These are phyloP conservation scores for Oryza officinalis DNA, from an alignment of 176 grass and related monocot genomes.

Conservation along the genomic window DNA sequence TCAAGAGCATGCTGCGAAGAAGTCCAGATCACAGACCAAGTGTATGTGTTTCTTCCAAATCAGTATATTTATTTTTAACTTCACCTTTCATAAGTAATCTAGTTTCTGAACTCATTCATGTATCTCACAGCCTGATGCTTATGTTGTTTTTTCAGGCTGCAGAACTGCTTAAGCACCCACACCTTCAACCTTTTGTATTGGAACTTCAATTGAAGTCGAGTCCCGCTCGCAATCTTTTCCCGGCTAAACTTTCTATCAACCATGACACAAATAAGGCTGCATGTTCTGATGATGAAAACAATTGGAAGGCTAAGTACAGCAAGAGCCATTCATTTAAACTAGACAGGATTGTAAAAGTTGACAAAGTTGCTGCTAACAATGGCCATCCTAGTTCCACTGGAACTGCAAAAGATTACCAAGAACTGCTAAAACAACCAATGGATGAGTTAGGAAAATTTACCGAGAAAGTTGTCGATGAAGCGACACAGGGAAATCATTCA, in stretches of 20 bases:
- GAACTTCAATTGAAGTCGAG: slow-evolving; percentile 61
- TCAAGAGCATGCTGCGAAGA: slow-evolving; percentile 92
- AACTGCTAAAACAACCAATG: slow-evolving; percentile 37
- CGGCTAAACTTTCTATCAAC: slow-evolving; percentile 26
- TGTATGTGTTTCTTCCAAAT: slow-evolving; percentile 52
- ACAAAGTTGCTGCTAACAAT: slow-evolving; percentile 31
- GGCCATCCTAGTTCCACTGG: slow-evolving; percentile 35
- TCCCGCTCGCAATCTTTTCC: slow-evolving; percentile 40
- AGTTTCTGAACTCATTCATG: too few relatives aligned
- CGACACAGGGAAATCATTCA: slow-evolving; percentile 42
- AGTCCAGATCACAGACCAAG: slow-evolving; percentile 93
- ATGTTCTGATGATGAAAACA: slow-evolving; percentile 57
- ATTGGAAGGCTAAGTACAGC: slow-evolving; percentile 47
- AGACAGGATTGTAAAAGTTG: slow-evolving; percentile 51
- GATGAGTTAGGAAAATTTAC: slow-evolving; percentile 45
- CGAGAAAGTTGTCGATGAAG: slow-evolving; percentile 49
- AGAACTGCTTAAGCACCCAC: slow-evolving; percentile 76
- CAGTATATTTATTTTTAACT: not conserved
- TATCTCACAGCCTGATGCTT: not conserved
- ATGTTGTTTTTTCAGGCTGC: slow-evolving; percentile 60
- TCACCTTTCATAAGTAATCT: not conserved
- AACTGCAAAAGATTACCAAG: slow-evolving; percentile 55
- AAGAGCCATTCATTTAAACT: slow-evolving; percentile 64
- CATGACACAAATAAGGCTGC: slow-evolving; percentile 36
- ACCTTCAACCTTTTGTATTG: slow-evolving; percentile 73